phyloP scores from a whole-genome alignment of 352 stramenopile genomes.

The Blastocystis sp. region DNA sequence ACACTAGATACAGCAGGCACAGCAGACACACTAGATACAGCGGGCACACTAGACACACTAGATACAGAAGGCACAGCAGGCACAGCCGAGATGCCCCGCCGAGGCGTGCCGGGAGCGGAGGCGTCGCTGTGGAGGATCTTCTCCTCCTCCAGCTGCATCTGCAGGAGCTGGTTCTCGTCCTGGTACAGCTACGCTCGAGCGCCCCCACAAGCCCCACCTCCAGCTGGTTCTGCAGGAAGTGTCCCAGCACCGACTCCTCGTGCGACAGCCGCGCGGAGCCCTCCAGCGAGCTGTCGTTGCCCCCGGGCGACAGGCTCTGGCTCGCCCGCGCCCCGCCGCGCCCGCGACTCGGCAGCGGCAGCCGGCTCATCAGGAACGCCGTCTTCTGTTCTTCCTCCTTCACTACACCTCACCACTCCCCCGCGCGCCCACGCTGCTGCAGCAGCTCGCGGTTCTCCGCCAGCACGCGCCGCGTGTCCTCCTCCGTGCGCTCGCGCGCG shows the following conservation, averaged over 20 bases:
- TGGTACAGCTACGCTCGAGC: neutral
- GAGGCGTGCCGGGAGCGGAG: neutral
- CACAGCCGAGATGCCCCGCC: too few relatives aligned
- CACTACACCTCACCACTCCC: neutral
- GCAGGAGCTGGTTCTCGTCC: constrained; percentile 25
- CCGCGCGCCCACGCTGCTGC: neutral
- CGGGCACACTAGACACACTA: too few relatives aligned
- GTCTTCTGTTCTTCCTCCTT: constrained; percentile 12
- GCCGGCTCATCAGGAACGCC: constrained; percentile 32
- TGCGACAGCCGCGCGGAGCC: neutral
- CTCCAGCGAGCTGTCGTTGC: neutral
- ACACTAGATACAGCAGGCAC: too few relatives aligned
- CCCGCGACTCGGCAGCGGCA: neutral
- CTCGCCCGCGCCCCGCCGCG: too few relatives aligned
- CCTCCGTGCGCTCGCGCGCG: neutral
- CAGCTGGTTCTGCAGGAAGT: constrained; percentile 50
- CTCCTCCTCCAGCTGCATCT: constrained; percentile 33
- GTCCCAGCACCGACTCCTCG: neutral
- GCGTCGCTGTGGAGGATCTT: neutral
- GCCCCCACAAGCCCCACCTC: neutral
- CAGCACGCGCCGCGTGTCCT: neutral
- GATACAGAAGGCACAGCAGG: too few relatives aligned
- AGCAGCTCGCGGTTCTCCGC: constrained; percentile 33
- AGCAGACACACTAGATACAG: too few relatives aligned
- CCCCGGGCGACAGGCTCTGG: neutral